These are phyloP conservation scores for Agroathelia rolfsii DNA, from an alignment of 1,284 basidiomycete genomes.

Conservation along the genomic window DNA sequence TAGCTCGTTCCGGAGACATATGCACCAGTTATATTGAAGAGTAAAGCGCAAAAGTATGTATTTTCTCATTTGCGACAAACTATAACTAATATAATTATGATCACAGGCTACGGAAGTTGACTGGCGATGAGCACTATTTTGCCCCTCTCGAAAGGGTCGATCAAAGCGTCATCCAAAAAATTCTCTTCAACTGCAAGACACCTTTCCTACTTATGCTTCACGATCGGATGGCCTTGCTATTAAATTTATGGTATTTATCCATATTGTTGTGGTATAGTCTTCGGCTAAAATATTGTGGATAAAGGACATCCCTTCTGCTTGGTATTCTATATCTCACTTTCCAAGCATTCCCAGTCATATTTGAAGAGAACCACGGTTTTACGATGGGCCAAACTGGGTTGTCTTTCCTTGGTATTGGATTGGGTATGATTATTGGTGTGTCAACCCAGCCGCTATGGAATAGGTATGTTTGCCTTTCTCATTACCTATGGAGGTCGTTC, in stretches of 20 bases:
- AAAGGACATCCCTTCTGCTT: constrained; percentile 43
- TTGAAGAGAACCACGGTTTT: constrained; percentile 43
- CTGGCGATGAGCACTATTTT: constrained; percentile 30
- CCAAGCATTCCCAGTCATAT: constrained; percentile 49
- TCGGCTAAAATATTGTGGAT: constrained; percentile 1
- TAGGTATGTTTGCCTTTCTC: constrained; percentile 18
- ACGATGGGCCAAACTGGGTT: constrained; percentile 40
- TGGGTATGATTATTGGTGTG: constrained; percentile 44
- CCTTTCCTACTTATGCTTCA: constrained; percentile 66
- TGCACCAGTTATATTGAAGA: constrained; percentile 1
- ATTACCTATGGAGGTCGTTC: no score
- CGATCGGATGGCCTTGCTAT: constrained; percentile 68
- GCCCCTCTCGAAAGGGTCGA: constrained; percentile 24
- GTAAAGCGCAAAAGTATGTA: neutral
- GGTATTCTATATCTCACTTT: constrained; percentile 61
- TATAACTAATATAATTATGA: no score
- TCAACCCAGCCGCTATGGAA: constrained; percentile 47
- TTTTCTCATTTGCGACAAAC: no score
- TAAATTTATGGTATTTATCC: constrained; percentile 42
- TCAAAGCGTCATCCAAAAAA: constrained; percentile 30
- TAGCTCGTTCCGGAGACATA: constrained; percentile 3
- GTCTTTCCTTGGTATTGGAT: constrained; percentile 51
- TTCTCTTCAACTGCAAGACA: constrained; percentile 46
- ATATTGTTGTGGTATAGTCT: neutral
- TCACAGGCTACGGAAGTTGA: constrained; percentile 28